Percentiles rank a stretch among this genome's conserved stretches.
Conservation (phyloP, 2,329 filamentous ascomycete genomes). For the Colletotrichum echinochloae region DNA sequence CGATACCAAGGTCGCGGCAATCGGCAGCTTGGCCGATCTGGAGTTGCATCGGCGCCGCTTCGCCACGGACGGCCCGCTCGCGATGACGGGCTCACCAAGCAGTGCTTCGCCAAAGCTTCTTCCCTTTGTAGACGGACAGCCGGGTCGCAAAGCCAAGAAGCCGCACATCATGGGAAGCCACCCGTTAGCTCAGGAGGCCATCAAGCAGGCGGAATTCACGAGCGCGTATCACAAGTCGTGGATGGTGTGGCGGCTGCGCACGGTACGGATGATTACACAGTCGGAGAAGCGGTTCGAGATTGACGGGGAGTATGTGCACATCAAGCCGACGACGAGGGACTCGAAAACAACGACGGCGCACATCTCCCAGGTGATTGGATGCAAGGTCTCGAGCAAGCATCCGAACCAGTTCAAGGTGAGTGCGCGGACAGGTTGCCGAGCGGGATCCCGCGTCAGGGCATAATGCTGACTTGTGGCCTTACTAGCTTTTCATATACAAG, state of each 20-base stretch:
- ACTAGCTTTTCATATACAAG: constrained; percentile 76
- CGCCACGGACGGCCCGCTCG: constrained; percentile 78
- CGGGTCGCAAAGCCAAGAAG: constrained; percentile 63
- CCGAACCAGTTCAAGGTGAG: constrained; percentile 82
- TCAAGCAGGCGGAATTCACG: constrained; percentile 69
- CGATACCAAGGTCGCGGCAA: constrained; percentile 82
- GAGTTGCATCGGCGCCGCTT: constrained; percentile 82
- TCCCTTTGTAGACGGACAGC: constrained; percentile 58
- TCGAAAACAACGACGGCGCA: constrained; percentile 85
- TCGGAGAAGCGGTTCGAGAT: constrained; percentile 83
- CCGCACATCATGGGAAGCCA: constrained; percentile 67
- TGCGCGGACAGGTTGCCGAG: constrained; percentile 23
- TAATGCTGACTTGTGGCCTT: constrained; percentile 13
- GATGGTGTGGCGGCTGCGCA: constrained; percentile 84
- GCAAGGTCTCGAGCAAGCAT: constrained; percentile 83
- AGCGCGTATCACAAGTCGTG: constrained; percentile 78
- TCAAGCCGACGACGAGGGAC: constrained; percentile 77
- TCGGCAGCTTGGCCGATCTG: constrained; percentile 79
- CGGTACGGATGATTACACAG: constrained; percentile 81
- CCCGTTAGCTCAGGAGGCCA: constrained; percentile 73
- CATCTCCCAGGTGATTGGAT: constrained; percentile 84
- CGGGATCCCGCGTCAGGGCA: neutral
- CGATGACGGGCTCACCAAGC: constrained; percentile 75
- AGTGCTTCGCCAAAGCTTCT: constrained; percentile 77
- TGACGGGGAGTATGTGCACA: constrained; percentile 88